Evolutionary conservation across 2,329 filamentous ascomycete species (phyloP).

Genomic region (Venturia pyrina): DNA sequence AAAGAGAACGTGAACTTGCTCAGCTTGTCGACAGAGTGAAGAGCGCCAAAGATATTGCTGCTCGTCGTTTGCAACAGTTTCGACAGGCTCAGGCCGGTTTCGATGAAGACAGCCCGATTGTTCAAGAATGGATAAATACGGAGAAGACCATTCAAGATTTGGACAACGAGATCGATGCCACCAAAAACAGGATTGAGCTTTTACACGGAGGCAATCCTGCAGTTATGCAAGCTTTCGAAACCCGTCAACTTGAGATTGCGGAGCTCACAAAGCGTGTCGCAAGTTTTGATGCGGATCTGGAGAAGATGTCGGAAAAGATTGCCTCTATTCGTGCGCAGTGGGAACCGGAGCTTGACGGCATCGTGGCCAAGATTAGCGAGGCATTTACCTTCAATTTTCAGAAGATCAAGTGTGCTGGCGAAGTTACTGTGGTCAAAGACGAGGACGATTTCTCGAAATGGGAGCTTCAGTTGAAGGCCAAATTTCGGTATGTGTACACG

Average conservation of each 20-base stretch:
- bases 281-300: constrained; percentile 49
- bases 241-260: constrained; percentile 40
- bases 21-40: constrained; percentile 21
- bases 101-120: background rate
- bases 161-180: constrained; percentile 62
- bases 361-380: constrained; percentile 73
- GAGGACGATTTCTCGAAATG: constrained; percentile 83
- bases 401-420: constrained; percentile 86
- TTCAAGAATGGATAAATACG: constrained; percentile 27
- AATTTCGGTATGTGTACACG: constrained; percentile 61
- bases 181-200: constrained; percentile 66
- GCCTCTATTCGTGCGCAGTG: constrained; percentile 57
- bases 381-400: constrained; percentile 91
- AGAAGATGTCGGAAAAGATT: constrained; percentile 49
- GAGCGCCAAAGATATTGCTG: constrained; percentile 28
- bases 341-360: constrained; percentile 72
- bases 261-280: constrained; percentile 50
- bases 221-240: constrained; percentile 68
- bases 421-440: constrained; percentile 80
- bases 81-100: background rate
- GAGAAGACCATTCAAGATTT: constrained; percentile 32
- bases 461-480: constrained; percentile 89
- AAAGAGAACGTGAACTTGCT: constrained; percentile 32
- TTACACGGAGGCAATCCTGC: constrained; percentile 69
- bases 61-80: constrained; percentile 20